Evolutionary conservation across 192 early-diverging fungal genomes (phyloP), one percentile per base, ranked within the genome.

Genomic region (Lunasporangiospora selenospora): DNA sequence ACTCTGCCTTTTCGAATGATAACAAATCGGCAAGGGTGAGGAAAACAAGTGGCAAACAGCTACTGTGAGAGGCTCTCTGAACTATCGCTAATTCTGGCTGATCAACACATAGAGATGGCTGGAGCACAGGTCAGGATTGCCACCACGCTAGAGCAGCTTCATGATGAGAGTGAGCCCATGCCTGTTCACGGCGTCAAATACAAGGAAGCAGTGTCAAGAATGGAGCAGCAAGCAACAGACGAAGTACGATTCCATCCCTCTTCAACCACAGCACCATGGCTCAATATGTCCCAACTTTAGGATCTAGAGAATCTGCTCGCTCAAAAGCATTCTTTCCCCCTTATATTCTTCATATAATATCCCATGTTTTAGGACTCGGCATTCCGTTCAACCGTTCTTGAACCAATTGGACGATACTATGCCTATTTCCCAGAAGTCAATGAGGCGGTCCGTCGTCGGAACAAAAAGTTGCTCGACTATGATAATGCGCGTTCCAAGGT

Each of bases 391-490:
- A 93, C 97, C 13, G 95, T 98, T 5, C 67, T 96, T 55, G 90
- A 98, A 40, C 97, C 98, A 3, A 77, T 99, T 45, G 91, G 90
- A 24, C 86, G 91, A 54, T 90, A 93, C 67, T 86, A 86, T 53
- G 86, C 82, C 49, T 95, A 90, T 51, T 89, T 99, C 59, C 96
- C 98, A 4, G 94, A 96, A 54, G 87, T 97, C 62, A 95, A 96
- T 73, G 92, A 95, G 62, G 89, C 91, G 16, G 93, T 96, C 26
- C 93, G 91, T 75, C 89, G 93, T 57, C 88, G 97, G 34, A 81
- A 91, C 46, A 90, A 92, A 60, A 95, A 96, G 62, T 64, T 94
- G 19, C 80, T 95, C 8, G 98, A 99, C 63, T 93, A 97, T 66
- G 98, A 99, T 59, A 78, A 87, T 34, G 79, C 85, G 6, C 78